A percentile compares a stretch with the other conserved stretches of the same genome.
These are phyloP conservation scores for Blastobotrys buckinghamii DNA, from an alignment of 1,139 yeast genomes.

Conservation along the genomic window DNA sequence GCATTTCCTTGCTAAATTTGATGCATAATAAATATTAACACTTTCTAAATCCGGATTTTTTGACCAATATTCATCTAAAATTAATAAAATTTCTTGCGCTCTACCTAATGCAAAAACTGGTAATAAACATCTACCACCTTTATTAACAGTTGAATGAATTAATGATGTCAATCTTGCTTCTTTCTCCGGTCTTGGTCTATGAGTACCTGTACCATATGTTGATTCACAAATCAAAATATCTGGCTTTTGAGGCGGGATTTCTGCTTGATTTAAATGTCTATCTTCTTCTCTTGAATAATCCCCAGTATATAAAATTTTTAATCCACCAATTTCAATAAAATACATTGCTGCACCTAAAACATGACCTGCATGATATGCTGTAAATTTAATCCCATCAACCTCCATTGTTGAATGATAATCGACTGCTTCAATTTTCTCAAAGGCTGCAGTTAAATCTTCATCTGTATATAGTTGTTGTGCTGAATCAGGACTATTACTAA, in stretches of 20 bases:
- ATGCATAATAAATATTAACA: constrained; percentile 83
- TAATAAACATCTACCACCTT: constrained; percentile 87
- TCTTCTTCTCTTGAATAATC: constrained; percentile 95
- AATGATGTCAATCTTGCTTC: constrained; percentile 74
- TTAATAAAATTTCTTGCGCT: constrained; percentile 86
- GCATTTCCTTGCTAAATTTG: constrained; percentile 90
- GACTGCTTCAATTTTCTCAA: constrained; percentile 85
- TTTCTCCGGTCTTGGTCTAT: constrained; percentile 82
- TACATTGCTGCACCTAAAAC: constrained; percentile 99
- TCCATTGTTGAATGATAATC: constrained; percentile 96
- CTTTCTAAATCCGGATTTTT: constrained; percentile 75
- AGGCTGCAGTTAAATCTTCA: constrained; percentile 81
- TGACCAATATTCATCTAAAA: constrained; percentile 93
- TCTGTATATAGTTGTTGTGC: constrained; percentile 62
- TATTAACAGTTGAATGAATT: constrained; percentile 75
- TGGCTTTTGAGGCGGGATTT: constrained; percentile 83
- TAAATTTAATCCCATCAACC: constrained; percentile 87
- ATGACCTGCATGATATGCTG: constrained; percentile 99
- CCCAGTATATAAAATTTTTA: constrained; percentile 86
- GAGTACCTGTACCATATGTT: constrained; percentile 97
- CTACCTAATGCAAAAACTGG: constrained; percentile 97
- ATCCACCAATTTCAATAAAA: constrained; percentile 88
- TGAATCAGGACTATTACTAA: constrained; percentile 53
- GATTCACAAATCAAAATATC: constrained; percentile 91
- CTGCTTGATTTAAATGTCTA: constrained; percentile 92